A percentile compares a stretch with the other conserved stretches of the same genome.
Evolutionary conservation across 208 protist genomes (phyloP).

Genomic region (Trypanosoma cruzi): DNA sequence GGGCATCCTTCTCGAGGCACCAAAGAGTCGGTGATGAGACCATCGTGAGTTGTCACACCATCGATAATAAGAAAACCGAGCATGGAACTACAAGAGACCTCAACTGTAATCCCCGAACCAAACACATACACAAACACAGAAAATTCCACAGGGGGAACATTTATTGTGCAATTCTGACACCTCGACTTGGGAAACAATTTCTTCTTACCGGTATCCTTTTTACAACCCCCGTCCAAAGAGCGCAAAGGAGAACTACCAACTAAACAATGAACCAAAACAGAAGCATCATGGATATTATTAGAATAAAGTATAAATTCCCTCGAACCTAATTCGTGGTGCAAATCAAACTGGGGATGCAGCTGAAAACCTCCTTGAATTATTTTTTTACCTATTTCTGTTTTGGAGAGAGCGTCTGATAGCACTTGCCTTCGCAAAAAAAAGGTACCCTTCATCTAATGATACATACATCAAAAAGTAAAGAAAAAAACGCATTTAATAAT

Average conservation of each 20-base stretch:
- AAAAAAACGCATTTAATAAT: not conserved
- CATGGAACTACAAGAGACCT: slow-evolving; percentile 36
- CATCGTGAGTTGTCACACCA: slow-evolving; percentile 33
- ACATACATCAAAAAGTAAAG: not conserved
- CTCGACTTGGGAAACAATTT: slow-evolving; percentile 7
- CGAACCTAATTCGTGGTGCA: slow-evolving; percentile 23
- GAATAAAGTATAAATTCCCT: slow-evolving; percentile 24
- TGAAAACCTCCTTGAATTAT: slow-evolving; percentile 1
- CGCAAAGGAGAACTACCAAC: slow-evolving; percentile 26
- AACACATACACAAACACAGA: slow-evolving; percentile 19
- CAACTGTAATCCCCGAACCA: slow-evolving; percentile 21
- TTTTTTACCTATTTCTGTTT: not conserved
- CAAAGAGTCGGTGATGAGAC: not conserved
- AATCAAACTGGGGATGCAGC: slow-evolving; percentile 12
- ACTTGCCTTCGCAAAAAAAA: slow-evolving; percentile 2
- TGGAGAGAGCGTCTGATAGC: not conserved
- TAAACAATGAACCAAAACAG: slow-evolving; percentile 28
- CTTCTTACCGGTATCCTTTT: not conserved
- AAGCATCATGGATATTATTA: slow-evolving; percentile 4
- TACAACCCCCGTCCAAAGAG: slow-evolving; percentile 8
- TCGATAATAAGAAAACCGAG: slow-evolving; percentile 51
- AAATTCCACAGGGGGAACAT: slow-evolving; percentile 24
- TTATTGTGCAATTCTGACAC: not conserved
- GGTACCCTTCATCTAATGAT: slow-evolving; percentile 9
- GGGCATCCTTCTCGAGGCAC: slow-evolving; percentile 24